A percentile compares a stretch with the other conserved stretches of the same genome.
Conservation (phyloP, 257 asterid genomes). For the Plantago ovata region DNA sequence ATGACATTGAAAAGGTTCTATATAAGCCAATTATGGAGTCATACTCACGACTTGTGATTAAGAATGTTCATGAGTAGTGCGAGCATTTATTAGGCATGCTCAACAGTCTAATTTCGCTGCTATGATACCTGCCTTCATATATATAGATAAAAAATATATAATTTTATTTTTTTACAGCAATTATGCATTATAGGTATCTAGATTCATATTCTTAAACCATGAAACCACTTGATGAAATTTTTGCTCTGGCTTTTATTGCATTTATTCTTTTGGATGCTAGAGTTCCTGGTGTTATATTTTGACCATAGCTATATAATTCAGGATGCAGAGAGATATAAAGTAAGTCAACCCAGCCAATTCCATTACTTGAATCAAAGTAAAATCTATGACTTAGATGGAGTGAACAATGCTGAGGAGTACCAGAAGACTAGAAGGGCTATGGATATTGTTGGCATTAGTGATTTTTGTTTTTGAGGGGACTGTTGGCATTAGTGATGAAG, state of each 20-base stretch:
- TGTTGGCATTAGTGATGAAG: slow-evolving; percentile 87
- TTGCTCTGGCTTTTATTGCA: slow-evolving; percentile 15
- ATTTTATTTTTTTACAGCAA: too few relatives aligned
- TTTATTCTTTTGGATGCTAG: slow-evolving; percentile 13
- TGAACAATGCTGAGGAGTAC: slow-evolving; percentile 91
- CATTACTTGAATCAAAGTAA: slow-evolving; percentile 96
- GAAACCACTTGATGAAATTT: slow-evolving; percentile 11
- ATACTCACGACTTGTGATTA: too few relatives aligned
- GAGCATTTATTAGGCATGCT: too few relatives aligned
- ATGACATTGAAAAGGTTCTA: too few relatives aligned
- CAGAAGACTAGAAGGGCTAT: slow-evolving; percentile 91
- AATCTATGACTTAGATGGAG: slow-evolving; percentile 79
- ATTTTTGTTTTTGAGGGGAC: too few relatives aligned
- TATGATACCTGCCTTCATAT: too few relatives aligned
- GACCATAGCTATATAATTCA: slow-evolving; percentile 34
- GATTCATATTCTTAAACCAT: slow-evolving; percentile 14
- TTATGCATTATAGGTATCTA: slow-evolving; percentile 1
- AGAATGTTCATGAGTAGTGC: too few relatives aligned
- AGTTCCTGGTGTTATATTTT: slow-evolving; percentile 22
- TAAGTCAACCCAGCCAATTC: slow-evolving; percentile 82
- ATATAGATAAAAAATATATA: too few relatives aligned
- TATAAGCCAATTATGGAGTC: too few relatives aligned
- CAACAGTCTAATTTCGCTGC: too few relatives aligned
- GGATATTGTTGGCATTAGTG: slow-evolving; percentile 96
- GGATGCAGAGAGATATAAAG: slow-evolving; percentile 86